Evolutionary conservation across 768 basidiomycete species (phyloP).

Genomic region (Royoungia palumana): DNA sequence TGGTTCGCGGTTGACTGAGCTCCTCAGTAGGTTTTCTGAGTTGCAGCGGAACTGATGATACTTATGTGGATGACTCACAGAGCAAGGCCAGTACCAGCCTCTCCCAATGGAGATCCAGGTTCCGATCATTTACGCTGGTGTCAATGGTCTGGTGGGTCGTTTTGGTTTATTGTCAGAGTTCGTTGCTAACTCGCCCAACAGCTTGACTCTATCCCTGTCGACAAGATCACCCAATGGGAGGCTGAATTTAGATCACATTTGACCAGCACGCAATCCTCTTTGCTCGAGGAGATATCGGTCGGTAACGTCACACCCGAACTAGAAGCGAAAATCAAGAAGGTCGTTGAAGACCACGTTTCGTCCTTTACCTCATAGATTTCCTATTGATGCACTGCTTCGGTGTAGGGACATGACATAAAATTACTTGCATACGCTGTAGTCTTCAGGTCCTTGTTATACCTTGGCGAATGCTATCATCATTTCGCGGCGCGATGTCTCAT

Average conservation of each 20-base stretch:
- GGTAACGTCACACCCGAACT: conserved; percentile 87
- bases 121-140: conserved; percentile 98
- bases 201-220: conserved; percentile 94
- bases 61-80: conserved; percentile 37
- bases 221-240: conserved; percentile 93
- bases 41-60: not conserved
- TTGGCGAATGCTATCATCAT: conserved; percentile 27
- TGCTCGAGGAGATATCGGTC: conserved; percentile 81
- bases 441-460: conserved; percentile 22
- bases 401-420: conserved; percentile 23
- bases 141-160: conserved; percentile 87
- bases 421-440: conserved; percentile 13
- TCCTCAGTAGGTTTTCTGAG: conserved; percentile 59
- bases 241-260: conserved; percentile 89
- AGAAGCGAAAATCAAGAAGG: conserved; percentile 93
- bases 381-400: conserved; percentile 12
- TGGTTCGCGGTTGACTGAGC: conserved; percentile 98
- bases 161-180: not conserved
- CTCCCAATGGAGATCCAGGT: conserved; percentile 95
- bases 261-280: conserved; percentile 61
- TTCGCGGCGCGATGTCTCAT: conserved; percentile 20
- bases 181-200: conserved; percentile 24
- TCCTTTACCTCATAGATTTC: conserved; percentile 61
- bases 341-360: conserved; percentile 84
- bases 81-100: conserved; percentile 98